These are phyloP conservation scores for Solanum gandarillasii DNA, from an alignment of 257 asterid genomes.

Conservation along the genomic window DNA sequence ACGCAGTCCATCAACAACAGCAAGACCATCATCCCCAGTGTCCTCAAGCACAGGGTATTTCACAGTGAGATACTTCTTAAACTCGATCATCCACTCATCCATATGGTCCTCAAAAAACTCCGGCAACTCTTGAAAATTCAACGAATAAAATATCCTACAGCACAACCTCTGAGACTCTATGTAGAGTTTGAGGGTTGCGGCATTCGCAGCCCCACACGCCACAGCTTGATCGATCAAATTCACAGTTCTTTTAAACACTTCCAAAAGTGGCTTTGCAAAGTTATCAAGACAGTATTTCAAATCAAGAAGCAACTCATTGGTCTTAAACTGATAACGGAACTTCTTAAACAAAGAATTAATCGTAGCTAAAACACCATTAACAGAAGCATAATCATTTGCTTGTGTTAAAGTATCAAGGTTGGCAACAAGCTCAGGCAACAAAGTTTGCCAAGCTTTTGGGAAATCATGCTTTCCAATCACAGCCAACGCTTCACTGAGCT, in stretches of 20 bases:
- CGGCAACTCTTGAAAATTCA: constrained; percentile 65
- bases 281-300: constrained; percentile 77
- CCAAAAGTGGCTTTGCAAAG: constrained; percentile 61
- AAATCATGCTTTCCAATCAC: constrained; percentile 79
- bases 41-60: constrained; percentile 62
- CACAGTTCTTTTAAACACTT: constrained; percentile 59
- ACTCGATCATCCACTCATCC: constrained; percentile 90
- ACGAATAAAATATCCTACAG: constrained; percentile 71
- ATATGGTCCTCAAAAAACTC: constrained; percentile 88
- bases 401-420: constrained; percentile 45
- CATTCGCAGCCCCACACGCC: constrained; percentile 33
- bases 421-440: constrained; percentile 70
- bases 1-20: constrained; percentile 65
- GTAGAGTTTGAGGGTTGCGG: constrained; percentile 37
- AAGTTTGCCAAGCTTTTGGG: constrained; percentile 57
- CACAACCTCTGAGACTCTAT: constrained; percentile 83
- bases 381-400: constrained; percentile 64
- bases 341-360: constrained; percentile 66
- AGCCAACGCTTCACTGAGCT: constrained; percentile 78
- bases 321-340: constrained; percentile 60
- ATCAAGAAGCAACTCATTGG: constrained; percentile 61
- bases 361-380: constrained; percentile 66
- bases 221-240: constrained; percentile 36
- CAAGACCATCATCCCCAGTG: constrained; percentile 59
- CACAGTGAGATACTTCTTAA: constrained; percentile 54